These are phyloP conservation scores for Saccharomyces mikatae DNA, from an alignment of 805 yeast genomes.

Conservation along the genomic window DNA sequence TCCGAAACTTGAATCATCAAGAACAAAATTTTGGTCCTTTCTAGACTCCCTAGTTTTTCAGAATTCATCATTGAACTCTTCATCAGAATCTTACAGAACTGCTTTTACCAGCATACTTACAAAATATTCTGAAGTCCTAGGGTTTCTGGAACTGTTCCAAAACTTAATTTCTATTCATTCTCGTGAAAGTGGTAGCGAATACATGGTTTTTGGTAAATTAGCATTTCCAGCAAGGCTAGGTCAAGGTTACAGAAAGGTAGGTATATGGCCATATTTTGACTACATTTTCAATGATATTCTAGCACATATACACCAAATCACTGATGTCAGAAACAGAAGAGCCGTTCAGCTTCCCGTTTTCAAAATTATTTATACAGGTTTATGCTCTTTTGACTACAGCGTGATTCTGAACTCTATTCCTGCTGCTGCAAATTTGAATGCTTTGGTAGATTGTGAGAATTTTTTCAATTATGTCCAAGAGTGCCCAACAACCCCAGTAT, in stretches of 20 bases:
- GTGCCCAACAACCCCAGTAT: slow-evolving; percentile 61
- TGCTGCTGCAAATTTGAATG: slow-evolving; percentile 42
- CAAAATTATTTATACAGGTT: slow-evolving; percentile 40
- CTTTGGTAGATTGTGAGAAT: slow-evolving; percentile 37
- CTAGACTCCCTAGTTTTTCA: slow-evolving; percentile 64
- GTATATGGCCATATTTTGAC: slow-evolving; percentile 75
- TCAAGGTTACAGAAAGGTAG: slow-evolving; percentile 46
- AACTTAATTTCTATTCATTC: slow-evolving; percentile 31
- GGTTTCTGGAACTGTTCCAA: slow-evolving; percentile 51
- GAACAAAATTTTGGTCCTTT: slow-evolving; percentile 54
- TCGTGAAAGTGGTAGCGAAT: slow-evolving; percentile 19
- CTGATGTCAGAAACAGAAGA: slow-evolving; percentile 28
- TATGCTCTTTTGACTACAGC: slow-evolving; percentile 44
- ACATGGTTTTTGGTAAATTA: slow-evolving; percentile 36
- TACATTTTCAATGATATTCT: slow-evolving; percentile 62
- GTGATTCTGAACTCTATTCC: slow-evolving; percentile 47
- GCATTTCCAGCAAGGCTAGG: slow-evolving; percentile 64
- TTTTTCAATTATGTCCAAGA: slow-evolving; percentile 46
- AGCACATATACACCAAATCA: slow-evolving; percentile 37
- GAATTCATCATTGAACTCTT: slow-evolving; percentile 18
- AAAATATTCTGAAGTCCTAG: slow-evolving; percentile 47
- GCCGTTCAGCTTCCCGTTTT: slow-evolving; percentile 50
- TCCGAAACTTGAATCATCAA: slow-evolving; percentile 34
- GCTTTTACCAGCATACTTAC: slow-evolving; percentile 41
- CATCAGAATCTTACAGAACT: slow-evolving; percentile 34